Conservation (phyloP, 1,139 yeast species). For the Protomyces lactucae-debilis region DNA sequence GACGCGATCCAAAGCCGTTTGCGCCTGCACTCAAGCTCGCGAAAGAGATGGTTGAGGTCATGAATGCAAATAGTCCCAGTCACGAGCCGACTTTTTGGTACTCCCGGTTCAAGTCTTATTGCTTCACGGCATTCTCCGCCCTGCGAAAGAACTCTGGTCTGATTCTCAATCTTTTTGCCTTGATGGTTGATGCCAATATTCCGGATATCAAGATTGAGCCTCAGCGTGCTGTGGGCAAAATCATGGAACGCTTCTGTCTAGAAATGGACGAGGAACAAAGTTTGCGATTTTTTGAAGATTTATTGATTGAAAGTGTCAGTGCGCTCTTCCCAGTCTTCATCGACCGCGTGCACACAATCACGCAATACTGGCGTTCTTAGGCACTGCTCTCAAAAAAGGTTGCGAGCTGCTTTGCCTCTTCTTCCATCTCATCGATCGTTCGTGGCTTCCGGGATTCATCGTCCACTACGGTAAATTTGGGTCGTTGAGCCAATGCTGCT, state of each 20-base stretch:
- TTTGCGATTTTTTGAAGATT: slow-evolving; percentile 82
- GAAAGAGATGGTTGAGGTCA: slow-evolving; percentile 92
- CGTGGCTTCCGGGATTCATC: slow-evolving; percentile 52
- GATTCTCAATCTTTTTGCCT: slow-evolving; percentile 81
- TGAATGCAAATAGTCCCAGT: slow-evolving; percentile 63
- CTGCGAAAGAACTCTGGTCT: slow-evolving; percentile 82
- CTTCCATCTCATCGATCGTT: slow-evolving; percentile 54
- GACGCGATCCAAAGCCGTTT: slow-evolving; percentile 96
- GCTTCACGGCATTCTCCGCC: slow-evolving; percentile 90
- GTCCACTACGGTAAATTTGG: slow-evolving; percentile 43
- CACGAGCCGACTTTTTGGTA: slow-evolving; percentile 69
- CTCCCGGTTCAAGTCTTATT: slow-evolving; percentile 79
- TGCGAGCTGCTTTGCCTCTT: slow-evolving; percentile 55
- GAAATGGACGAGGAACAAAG: slow-evolving; percentile 96
- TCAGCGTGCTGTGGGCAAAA: slow-evolving; percentile 73
- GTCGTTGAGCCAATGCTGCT: slow-evolving; percentile 39
- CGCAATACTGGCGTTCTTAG: slow-evolving; percentile 72
- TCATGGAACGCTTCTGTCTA: slow-evolving; percentile 86
- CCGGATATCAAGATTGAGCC: slow-evolving; percentile 80
- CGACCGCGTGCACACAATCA: slow-evolving; percentile 88
- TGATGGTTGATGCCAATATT: slow-evolving; percentile 90
- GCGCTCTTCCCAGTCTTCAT: slow-evolving; percentile 93
- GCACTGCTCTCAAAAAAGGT: slow-evolving; percentile 42
- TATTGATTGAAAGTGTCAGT: slow-evolving; percentile 88
- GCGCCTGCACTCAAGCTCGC: slow-evolving; percentile 98